These are phyloP conservation scores for Taiozyma onychis DNA, from an alignment of 1,139 yeast species.

Conservation along the genomic window DNA sequence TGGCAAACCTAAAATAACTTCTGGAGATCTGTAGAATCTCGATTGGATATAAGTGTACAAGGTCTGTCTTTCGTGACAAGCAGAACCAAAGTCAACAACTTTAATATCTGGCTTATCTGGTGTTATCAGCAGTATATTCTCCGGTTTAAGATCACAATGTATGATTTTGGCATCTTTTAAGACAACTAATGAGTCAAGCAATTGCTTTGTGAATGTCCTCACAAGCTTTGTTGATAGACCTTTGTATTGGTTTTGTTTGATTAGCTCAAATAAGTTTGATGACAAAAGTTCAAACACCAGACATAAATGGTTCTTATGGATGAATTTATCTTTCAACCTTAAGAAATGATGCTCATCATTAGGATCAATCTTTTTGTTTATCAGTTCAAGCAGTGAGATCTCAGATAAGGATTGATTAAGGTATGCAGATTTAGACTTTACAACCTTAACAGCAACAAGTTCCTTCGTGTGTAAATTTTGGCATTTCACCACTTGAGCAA, in stretches of 20 bases:
- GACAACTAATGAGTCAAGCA: constrained; percentile 73
- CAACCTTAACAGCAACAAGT: constrained; percentile 90
- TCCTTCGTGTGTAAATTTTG: constrained; percentile 87
- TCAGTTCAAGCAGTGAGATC: constrained; percentile 75
- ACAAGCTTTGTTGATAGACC: constrained; percentile 83
- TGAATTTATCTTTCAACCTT: constrained; percentile 77
- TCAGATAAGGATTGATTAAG: constrained; percentile 90
- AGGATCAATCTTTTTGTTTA: constrained; percentile 69
- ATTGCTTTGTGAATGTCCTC: constrained; percentile 70
- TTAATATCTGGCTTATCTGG: constrained; percentile 86
- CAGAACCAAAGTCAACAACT: constrained; percentile 94
- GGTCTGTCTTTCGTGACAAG: constrained; percentile 89
- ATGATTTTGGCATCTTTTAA: constrained; percentile 80
- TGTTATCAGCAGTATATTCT: constrained; percentile 75
- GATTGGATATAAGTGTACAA: constrained; percentile 93
- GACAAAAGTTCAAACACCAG: constrained; percentile 86
- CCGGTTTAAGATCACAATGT: constrained; percentile 97
- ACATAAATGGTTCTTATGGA: constrained; percentile 90
- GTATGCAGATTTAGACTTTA: constrained; percentile 88
- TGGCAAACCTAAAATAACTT: constrained; percentile 86
- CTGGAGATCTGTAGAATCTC: constrained; percentile 93
- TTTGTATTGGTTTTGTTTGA: constrained; percentile 90
- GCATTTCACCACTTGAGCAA: constrained; percentile 98
- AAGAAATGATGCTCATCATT: constrained; percentile 69
- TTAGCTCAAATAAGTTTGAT: constrained; percentile 81